A percentile compares a stretch with the other conserved stretches of the same genome.
Conservation (phyloP, 164 flowering plant species). For the Stephania yunnanensis region DNA sequence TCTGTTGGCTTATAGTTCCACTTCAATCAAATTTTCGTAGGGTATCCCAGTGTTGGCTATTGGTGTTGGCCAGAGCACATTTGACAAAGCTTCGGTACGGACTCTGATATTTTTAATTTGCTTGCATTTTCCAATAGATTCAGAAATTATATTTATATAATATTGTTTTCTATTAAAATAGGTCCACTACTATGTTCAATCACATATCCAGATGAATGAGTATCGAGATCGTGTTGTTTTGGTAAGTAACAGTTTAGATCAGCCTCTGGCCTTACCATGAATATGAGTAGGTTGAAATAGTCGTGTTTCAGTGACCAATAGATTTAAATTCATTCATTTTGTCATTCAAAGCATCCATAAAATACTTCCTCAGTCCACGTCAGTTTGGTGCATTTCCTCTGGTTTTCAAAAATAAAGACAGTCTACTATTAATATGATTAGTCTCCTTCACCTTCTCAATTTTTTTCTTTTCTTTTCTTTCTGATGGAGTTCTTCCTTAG, state of each 20-base stretch:
- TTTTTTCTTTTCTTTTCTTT: not conserved
- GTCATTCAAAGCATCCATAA: not conserved
- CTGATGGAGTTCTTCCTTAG: not conserved
- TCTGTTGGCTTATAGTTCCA: not conserved
- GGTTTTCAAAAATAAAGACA: not conserved
- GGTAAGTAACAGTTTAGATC: conserved; percentile 37
- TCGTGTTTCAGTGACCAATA: not conserved
- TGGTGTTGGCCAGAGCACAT: conserved; percentile 90
- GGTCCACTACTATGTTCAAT: conserved; percentile 87
- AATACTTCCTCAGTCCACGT: not conserved
- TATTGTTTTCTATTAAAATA: conserved; percentile 21
- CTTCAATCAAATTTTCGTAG: conserved; percentile 27
- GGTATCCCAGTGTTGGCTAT: conserved; percentile 91
- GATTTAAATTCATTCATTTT: not conserved
- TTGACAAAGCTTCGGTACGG: conserved; percentile 93
- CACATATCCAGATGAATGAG: conserved; percentile 97
- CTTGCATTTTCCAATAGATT: not conserved
- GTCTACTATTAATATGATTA: not conserved
- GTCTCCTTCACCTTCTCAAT: not conserved
- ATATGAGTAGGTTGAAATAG: not conserved
- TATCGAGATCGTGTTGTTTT: conserved; percentile 88
- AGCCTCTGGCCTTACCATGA: conserved; percentile 5
- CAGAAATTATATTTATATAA: not conserved
- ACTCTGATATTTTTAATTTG: conserved; percentile 4
- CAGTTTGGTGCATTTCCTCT: not conserved